These are phyloP conservation scores for Microdochium trichocladiopsis DNA, from an alignment of 2,329 filamentous ascomycete genomes.

Conservation along the genomic window DNA sequence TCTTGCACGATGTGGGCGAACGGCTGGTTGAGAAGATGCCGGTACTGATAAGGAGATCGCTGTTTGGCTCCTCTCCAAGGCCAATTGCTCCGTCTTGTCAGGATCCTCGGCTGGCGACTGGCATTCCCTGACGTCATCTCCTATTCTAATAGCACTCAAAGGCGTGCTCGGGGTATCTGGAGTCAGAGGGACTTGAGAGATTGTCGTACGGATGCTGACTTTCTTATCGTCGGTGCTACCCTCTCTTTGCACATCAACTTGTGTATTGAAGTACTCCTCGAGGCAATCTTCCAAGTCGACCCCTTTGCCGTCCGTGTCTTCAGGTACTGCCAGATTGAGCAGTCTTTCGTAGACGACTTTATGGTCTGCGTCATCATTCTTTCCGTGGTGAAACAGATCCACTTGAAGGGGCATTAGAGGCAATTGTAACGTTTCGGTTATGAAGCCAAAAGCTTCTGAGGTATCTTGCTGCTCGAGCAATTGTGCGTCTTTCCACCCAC, in stretches of 20 bases:
- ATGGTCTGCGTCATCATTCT: constrained; percentile 80
- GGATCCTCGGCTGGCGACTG: constrained; percentile 7
- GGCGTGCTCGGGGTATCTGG: constrained; percentile 12
- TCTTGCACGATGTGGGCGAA: constrained; percentile 27
- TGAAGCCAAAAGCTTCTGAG: constrained; percentile 91
- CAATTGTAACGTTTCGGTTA: constrained; percentile 81
- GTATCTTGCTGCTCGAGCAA: constrained; percentile 83
- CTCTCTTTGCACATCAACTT: constrained; percentile 80
- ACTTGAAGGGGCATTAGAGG: constrained; percentile 87
- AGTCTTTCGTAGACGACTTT: constrained; percentile 90
- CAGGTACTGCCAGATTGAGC: constrained; percentile 83
- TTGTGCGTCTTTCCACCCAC: constrained; percentile 81
- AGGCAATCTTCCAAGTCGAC: constrained; percentile 86
- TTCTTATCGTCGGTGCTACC: constrained; percentile 45
- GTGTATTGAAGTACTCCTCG: constrained; percentile 91
- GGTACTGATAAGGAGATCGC: background rate
- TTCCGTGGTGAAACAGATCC: constrained; percentile 89
- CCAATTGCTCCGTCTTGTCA: constrained; percentile 6
- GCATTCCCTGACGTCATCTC: constrained; percentile 13
- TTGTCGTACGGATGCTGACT: constrained; percentile 24
- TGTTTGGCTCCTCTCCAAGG: constrained; percentile 19
- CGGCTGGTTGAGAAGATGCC: background rate
- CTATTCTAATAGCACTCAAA: constrained; percentile 24
- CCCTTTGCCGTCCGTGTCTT: constrained; percentile 60
- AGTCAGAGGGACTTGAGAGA: constrained; percentile 20